Evolutionary conservation across 257 asterid species (phyloP).

Genomic region (Hygrophila difformis): DNA sequence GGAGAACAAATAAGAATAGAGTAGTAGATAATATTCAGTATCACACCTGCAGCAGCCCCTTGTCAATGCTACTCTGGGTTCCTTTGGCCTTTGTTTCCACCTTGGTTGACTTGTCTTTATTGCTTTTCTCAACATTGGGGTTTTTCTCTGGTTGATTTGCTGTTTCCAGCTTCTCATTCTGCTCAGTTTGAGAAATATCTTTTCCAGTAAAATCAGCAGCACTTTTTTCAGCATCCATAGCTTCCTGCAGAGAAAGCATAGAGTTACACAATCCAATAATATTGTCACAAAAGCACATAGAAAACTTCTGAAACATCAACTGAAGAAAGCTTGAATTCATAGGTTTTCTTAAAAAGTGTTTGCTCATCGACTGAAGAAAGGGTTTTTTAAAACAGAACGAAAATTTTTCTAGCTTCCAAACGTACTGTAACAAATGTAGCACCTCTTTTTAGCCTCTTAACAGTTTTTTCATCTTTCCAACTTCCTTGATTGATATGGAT

Average conservation of each 20-base stretch:
- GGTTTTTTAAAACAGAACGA: too few relatives aligned
- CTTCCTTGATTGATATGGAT: too few relatives aligned
- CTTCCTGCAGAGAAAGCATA: conserved; percentile 24
- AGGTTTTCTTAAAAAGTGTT: too few relatives aligned
- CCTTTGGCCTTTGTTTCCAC: conserved; percentile 32
- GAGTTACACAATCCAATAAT: too few relatives aligned
- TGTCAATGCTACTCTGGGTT: conserved; percentile 32
- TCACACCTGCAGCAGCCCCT: conserved; percentile 68
- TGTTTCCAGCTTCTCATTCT: conserved; percentile 27
- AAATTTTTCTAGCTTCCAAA: too few relatives aligned
- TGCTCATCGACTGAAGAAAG: too few relatives aligned
- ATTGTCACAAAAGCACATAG: too few relatives aligned
- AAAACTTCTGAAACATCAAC: too few relatives aligned
- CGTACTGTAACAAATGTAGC: too few relatives aligned
- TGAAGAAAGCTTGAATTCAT: too few relatives aligned
- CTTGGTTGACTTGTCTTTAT: conserved; percentile 30
- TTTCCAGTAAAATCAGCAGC: conserved; percentile 25
- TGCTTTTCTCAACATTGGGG: conserved; percentile 22
- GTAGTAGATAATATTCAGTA: conserved; percentile 6
- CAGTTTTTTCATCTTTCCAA: too few relatives aligned
- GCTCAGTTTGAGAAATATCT: conserved; percentile 20
- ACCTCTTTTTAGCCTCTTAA: too few relatives aligned
- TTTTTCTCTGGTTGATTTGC: conserved; percentile 23
- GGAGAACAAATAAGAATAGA: neutral
- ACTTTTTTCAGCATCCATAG: conserved; percentile 25